These are phyloP conservation scores for Spathaspora girioi DNA, from an alignment of 805 yeast species.

Conservation along the genomic window DNA sequence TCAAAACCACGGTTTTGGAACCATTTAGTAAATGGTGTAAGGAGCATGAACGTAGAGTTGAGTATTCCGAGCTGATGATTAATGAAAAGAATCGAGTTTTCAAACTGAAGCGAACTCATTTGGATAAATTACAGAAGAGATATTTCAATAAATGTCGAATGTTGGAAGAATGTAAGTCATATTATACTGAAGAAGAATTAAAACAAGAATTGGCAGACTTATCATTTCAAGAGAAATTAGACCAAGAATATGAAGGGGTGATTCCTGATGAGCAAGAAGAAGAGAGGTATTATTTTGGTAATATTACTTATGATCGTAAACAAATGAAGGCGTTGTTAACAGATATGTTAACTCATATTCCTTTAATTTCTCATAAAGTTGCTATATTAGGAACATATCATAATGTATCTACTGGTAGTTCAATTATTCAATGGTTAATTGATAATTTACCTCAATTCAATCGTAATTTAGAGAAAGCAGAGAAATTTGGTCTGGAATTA, in stretches of 20 bases:
- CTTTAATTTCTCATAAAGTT: constrained; percentile 52
- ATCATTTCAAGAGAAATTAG: constrained; percentile 8
- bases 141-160: constrained; percentile 77
- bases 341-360: constrained; percentile 39
- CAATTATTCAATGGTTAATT: constrained; percentile 58
- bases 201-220: constrained; percentile 23
- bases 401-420: constrained; percentile 58
- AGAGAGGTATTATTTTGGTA: constrained; percentile 30
- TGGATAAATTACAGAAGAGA: constrained; percentile 58
- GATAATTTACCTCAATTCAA: constrained; percentile 40
- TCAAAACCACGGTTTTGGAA: constrained; percentile 54
- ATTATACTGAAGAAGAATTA: constrained; percentile 43
- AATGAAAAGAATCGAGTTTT: constrained; percentile 49
- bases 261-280: constrained; percentile 16
- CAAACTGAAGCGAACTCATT: constrained; percentile 41
- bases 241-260: constrained; percentile 8
- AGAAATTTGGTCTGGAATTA: constrained; percentile 70
- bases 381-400: constrained; percentile 68
- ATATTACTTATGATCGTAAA: constrained; percentile 22
- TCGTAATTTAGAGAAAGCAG: constrained; percentile 56
- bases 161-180: constrained; percentile 60
- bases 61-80: constrained; percentile 54
- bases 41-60: constrained; percentile 67
- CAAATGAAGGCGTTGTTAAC: constrained; percentile 31
- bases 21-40: constrained; percentile 76